Evolutionary conservation across 2,329 filamentous ascomycete genomes (phyloP).

Genomic region (Monilinia aucupariae): DNA sequence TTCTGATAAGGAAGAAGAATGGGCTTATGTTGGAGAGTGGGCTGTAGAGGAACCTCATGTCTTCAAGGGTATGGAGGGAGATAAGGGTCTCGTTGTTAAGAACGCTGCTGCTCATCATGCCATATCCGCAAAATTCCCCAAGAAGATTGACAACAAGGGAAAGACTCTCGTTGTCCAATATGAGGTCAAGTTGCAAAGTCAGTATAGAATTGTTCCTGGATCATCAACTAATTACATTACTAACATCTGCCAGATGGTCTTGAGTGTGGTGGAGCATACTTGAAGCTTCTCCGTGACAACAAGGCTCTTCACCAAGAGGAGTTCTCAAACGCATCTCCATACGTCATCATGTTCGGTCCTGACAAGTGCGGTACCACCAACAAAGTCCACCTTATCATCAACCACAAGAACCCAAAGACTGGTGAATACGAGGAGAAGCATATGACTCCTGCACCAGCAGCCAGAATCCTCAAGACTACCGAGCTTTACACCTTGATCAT

Average conservation of each 20-base stretch:
- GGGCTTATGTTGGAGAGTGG: constrained; percentile 97
- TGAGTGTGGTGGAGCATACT: constrained; percentile 96
- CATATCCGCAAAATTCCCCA: constrained; percentile 97
- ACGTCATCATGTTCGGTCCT: constrained; percentile 99
- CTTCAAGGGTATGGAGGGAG: constrained; percentile 86
- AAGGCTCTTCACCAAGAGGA: constrained; percentile 94
- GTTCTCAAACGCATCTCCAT: constrained; percentile 95
- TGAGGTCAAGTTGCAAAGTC: constrained; percentile 98
- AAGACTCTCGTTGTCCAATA: constrained; percentile 98
- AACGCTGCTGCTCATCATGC: constrained; percentile 96
- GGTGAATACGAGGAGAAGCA: constrained; percentile 99
- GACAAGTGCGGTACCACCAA: constrained; percentile 99
- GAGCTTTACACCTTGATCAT: constrained; percentile 96
- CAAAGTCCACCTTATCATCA: constrained; percentile 99
- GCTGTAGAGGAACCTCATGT: constrained; percentile 87
- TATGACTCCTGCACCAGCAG: constrained; percentile 73
- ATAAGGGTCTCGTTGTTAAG: constrained; percentile 97
- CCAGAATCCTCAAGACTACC: constrained; percentile 84
- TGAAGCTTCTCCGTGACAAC: constrained; percentile 98
- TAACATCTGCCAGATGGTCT: constrained; percentile 64
- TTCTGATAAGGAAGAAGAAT: constrained; percentile 73
- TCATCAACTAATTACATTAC: constrained; percentile 25
- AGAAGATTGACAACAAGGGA: constrained; percentile 94
- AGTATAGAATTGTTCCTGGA: constrained; percentile 38
- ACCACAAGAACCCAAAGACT: constrained; percentile 99